These are phyloP conservation scores for Spergularia marina DNA, from an alignment of 148 eudicot genomes.

Conservation along the genomic window DNA sequence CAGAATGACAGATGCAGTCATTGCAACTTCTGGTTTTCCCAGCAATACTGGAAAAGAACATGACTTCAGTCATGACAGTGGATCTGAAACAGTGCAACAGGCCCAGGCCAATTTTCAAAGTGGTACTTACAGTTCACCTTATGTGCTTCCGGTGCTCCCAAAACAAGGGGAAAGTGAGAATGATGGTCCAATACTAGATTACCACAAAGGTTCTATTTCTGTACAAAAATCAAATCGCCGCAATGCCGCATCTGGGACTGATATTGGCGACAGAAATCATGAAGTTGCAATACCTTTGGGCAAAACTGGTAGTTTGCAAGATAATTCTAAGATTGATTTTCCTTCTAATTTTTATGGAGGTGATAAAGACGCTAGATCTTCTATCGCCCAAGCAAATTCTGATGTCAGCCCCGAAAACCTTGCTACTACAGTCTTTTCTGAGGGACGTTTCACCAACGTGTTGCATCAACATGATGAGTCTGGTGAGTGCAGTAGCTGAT, in stretches of 20 bases:
- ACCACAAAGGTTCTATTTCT: conserved; percentile 22
- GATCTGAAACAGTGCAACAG: conserved; percentile 20
- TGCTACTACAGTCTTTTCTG: conserved; percentile 26
- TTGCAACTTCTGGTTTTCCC: conserved; percentile 24
- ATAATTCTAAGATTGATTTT: conserved; percentile 23
- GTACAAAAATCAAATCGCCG: conserved; percentile 17
- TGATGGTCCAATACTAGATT: conserved; percentile 23
- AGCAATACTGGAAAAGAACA: conserved; percentile 31
- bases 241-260: conserved; percentile 26
- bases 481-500: conserved; percentile 30
- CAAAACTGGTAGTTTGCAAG: conserved; percentile 26
- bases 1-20: conserved; percentile 25
- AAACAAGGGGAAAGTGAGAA: conserved; percentile 33
- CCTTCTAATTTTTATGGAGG: conserved; percentile 32
- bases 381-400: conserved; percentile 23
- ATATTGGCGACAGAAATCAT: conserved; percentile 33
- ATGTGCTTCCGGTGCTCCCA: conserved; percentile 30
- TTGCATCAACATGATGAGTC: conserved; percentile 35
- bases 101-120: conserved; percentile 24
- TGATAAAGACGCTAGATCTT: conserved; percentile 28
- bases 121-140: conserved; percentile 28
- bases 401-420: conserved; percentile 30
- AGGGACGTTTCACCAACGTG: conserved; percentile 31
- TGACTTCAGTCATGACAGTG: conserved; percentile 26
- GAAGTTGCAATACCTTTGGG: conserved; percentile 28